These are phyloP conservation scores for Camelina hispida DNA, from an alignment of 345 rosid genomes.

Conservation along the genomic window DNA sequence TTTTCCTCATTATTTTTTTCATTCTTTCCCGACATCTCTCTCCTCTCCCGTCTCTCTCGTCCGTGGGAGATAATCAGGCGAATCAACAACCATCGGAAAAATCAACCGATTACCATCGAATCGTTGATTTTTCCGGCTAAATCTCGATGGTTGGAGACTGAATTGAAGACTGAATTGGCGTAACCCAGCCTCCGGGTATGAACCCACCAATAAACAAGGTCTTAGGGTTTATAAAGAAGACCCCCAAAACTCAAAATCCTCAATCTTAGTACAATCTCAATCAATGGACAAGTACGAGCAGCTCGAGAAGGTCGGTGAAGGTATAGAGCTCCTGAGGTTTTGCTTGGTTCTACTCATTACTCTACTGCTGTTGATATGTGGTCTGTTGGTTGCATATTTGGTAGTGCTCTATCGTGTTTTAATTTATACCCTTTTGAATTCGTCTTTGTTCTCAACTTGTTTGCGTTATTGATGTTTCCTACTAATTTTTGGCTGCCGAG, in stretches of 20 bases:
- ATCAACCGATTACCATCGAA: no score
- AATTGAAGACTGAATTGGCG: no score
- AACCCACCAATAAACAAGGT: no score
- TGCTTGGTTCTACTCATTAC: conserved; percentile 93
- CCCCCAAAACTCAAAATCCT: not conserved
- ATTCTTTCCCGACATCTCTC: no score
- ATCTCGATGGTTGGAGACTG: no score
- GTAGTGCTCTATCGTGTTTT: not conserved
- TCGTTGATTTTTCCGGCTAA: no score
- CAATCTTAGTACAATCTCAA: not conserved
- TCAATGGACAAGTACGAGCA: conserved; percentile 68
- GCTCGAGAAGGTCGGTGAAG: conserved; percentile 95
- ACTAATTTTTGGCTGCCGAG: conserved; percentile 66
- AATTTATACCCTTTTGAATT: not conserved
- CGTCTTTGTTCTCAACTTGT: conserved; percentile 7
- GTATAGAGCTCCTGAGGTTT: conserved; percentile 97
- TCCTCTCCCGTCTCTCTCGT: no score
- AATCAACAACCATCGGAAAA: no score
- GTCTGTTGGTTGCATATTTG: conserved; percentile 98
- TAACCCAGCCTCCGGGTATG: no score
- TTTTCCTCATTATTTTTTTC: no score
- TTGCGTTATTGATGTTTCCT: not conserved
- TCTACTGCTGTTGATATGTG: conserved; percentile 94
- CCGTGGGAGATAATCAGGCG: no score
- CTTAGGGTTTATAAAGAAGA: no score